Evolutionary conservation across 2,329 filamentous ascomycete species (phyloP).

Genomic region (Neofusicoccum laricinum): DNA sequence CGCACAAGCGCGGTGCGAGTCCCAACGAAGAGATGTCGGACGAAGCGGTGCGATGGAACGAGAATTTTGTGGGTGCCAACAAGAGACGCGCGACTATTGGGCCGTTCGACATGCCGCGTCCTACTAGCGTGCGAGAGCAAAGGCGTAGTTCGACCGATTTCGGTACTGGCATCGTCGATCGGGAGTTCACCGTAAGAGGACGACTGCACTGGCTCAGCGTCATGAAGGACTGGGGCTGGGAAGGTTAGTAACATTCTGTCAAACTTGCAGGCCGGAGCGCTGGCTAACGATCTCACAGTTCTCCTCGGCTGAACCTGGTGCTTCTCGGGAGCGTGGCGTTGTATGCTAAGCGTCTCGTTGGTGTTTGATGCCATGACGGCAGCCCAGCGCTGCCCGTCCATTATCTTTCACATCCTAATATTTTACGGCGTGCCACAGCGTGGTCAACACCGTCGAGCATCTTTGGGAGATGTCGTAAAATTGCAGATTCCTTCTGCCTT

Average conservation of each 20-base stretch:
- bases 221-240: slow-evolving; percentile 72
- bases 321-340: background rate
- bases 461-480: background rate
- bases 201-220: slow-evolving; percentile 67
- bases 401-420: background rate
- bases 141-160: slow-evolving; percentile 26
- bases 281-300: slow-evolving; percentile 10
- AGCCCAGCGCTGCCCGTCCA: background rate
- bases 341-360: background rate
- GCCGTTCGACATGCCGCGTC: slow-evolving; percentile 20
- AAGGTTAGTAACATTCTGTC: slow-evolving; percentile 51
- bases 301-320: slow-evolving; percentile 7
- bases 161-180: slow-evolving; percentile 46
- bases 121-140: slow-evolving; percentile 25
- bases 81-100: slow-evolving; percentile 27
- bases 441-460: background rate
- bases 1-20: background rate
- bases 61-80: slow-evolving; percentile 16
- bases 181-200: slow-evolving; percentile 63
- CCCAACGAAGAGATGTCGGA: slow-evolving; percentile 15
- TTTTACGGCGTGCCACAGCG: background rate
- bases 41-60: slow-evolving; percentile 25
- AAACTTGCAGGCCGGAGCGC: background rate
- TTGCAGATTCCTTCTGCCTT: background rate
- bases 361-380: background rate